Evolutionary conservation across 768 basidiomycete species (phyloP).

Genomic region (Podaxis pistillaris): DNA sequence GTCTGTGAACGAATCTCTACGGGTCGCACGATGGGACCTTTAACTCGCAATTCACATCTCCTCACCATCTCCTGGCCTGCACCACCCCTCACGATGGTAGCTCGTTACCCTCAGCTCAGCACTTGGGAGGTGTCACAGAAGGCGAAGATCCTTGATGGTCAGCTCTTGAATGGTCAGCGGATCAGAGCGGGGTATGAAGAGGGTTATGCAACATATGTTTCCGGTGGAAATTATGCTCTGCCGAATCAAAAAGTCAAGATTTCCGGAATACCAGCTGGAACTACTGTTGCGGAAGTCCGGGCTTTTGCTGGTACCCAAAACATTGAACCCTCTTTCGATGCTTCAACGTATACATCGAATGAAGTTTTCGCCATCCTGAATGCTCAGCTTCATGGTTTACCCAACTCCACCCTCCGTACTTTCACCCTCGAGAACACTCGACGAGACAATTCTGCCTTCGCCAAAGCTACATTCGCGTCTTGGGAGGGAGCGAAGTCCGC

Average conservation of each 20-base stretch:
- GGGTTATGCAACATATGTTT: slow-evolving; percentile 18
- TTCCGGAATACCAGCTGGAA: slow-evolving; percentile 7
- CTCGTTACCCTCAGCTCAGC: slow-evolving; percentile 33
- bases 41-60: slow-evolving; percentile 31
- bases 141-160: slow-evolving; percentile 35
- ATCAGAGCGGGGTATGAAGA: slow-evolving; percentile 45
- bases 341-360: not conserved
- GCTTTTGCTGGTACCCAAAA: slow-evolving; percentile 3
- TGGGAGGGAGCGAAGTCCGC: slow-evolving; percentile 48
- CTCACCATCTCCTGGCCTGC: slow-evolving; percentile 51
- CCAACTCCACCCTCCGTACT: not conserved
- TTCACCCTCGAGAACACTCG: slow-evolving; percentile 7
- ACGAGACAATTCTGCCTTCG: slow-evolving; percentile 13
- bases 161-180: slow-evolving; percentile 36
- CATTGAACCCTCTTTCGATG: not conserved
- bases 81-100: slow-evolving; percentile 44
- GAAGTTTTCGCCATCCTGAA: slow-evolving; percentile 9
- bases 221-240: not conserved
- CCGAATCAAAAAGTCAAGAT: not conserved
- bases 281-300: not conserved
- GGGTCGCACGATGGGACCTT: slow-evolving; percentile 39
- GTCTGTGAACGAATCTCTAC: slow-evolving; percentile 35
- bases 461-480: slow-evolving; percentile 44
- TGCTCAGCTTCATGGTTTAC: slow-evolving; percentile 4
- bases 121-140: slow-evolving; percentile 29